Base-by-base conservation (phyloP, 2,329 filamentous ascomycete genomes). In the Aspergillus novofumigatus region DNA sequence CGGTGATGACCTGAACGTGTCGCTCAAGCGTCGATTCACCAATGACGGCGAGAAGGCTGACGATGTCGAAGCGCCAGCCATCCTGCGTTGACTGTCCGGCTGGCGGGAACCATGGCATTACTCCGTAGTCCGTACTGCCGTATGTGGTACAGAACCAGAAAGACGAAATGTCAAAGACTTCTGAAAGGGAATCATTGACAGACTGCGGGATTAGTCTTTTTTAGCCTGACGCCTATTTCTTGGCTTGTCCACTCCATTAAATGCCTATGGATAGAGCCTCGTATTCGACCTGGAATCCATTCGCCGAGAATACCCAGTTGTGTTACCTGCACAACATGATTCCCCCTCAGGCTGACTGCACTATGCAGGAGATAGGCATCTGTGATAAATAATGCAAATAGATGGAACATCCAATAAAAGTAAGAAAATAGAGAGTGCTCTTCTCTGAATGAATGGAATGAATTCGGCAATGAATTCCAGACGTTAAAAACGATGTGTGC, bases 31-130 rank as follows among this genome's bases (percentile, higher is more conserved):
- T 80, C 2, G 79, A 80, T 71, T 86, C 84, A 66, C 84, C 84
- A 58, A 86, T 84, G 63, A 87, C 81, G 56, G 84, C 84, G 52
- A 87, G 79, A 25, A 86, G 79, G 47, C 82, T 85, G 56, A 87
- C 82, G 48, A 86, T 83, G 63, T 86, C 84, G 51, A 86, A 78
- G 28, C 79, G 78, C 83, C 83, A 86, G 56, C 57, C 52, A 5
- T 53, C 23, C 25, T 55, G 44, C 44, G 44, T 2, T 9, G 44
- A 47, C 26, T 47, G 20, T 26, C 44, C 44, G 44, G 23, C 23
- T 1, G 44, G 44, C 1, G 44, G 44, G 44, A 47, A 47, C 44
- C 44, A 47, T 47, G 44, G 21, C 44, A 47, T 47, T 23, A 20
- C 28, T 29, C 28, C 10, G 28, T 29, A 29, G 28, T 26, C 28